phyloP scores from a whole-genome alignment of 352 stramenopile species.

The Pythium dissimile region DNA sequence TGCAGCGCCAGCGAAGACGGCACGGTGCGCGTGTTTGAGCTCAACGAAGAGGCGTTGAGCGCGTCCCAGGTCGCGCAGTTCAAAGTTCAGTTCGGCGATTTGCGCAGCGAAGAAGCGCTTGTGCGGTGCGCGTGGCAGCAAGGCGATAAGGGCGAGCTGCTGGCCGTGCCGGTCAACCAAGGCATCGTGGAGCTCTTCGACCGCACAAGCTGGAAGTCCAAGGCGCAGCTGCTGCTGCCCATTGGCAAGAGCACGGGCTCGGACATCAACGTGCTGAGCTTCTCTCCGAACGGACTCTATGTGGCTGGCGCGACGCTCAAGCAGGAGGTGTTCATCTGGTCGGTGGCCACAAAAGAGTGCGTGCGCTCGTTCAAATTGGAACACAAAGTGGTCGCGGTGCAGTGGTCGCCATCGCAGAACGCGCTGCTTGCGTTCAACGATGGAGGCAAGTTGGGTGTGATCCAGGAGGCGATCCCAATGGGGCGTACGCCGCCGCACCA shows the following conservation, averaged over 20 bases:
- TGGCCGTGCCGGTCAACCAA: constrained; percentile 64
- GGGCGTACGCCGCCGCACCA: constrained; percentile 57
- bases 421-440: constrained; percentile 53
- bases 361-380: constrained; percentile 60
- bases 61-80: constrained; percentile 47
- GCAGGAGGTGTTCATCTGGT: constrained; percentile 77
- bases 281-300: constrained; percentile 81
- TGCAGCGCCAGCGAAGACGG: constrained; percentile 65
- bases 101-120: constrained; percentile 60
- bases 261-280: constrained; percentile 67
- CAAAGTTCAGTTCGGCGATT: constrained; percentile 53
- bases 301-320: constrained; percentile 59
- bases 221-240: constrained; percentile 45
- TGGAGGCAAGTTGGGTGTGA: constrained; percentile 56
- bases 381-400: constrained; percentile 48
- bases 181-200: constrained; percentile 69
- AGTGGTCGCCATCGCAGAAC: constrained; percentile 58
- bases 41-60: constrained; percentile 35
- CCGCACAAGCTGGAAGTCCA: constrained; percentile 40
- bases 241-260: constrained; percentile 48
- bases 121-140: constrained; percentile 67
- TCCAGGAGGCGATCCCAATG: constrained; percentile 61
- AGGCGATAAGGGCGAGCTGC: constrained; percentile 16
- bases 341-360: constrained; percentile 40
- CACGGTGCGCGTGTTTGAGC: constrained; percentile 62